Percentiles rank a stretch among this genome's conserved stretches.
phyloP scores from a whole-genome alignment of 2,329 filamentous ascomycete genomes.

The Stagonosporopsis tanaceti region DNA sequence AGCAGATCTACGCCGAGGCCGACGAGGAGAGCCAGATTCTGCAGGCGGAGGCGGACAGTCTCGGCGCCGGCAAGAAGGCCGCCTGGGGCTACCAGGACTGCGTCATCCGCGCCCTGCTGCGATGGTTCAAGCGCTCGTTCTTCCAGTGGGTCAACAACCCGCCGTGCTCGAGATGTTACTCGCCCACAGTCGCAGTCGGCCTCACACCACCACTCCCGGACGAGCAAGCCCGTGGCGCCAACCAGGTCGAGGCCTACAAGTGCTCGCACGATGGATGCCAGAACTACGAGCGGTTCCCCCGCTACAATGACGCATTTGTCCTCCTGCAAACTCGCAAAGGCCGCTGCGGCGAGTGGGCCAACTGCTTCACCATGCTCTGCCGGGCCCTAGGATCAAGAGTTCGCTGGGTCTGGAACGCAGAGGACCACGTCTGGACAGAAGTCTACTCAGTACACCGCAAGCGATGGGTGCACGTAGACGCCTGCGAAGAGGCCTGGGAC shows the following conservation, averaged over 20 bases:
- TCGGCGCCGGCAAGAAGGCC: slow-evolving; percentile 79
- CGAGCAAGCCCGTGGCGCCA: slow-evolving; percentile 86
- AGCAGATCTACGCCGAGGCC: slow-evolving; percentile 90
- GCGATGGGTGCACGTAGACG: slow-evolving; percentile 96
- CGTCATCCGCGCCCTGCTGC: slow-evolving; percentile 85
- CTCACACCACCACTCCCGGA: slow-evolving; percentile 87
- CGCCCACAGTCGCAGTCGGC: slow-evolving; percentile 82
- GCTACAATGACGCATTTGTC: slow-evolving; percentile 95
- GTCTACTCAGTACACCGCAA: slow-evolving; percentile 93
- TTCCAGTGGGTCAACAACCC: slow-evolving; percentile 98
- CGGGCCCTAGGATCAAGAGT: slow-evolving; percentile 89
- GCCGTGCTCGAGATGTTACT: slow-evolving; percentile 79
- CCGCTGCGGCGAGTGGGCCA: slow-evolving; percentile 94
- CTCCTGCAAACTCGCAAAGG: slow-evolving; percentile 86
- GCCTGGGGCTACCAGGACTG: slow-evolving; percentile 99
- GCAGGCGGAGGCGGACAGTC: slow-evolving; percentile 85
- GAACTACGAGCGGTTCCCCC: slow-evolving; percentile 85
- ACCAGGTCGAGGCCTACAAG: slow-evolving; percentile 86
- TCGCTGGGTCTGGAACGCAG: slow-evolving; percentile 97
- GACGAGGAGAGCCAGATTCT: slow-evolving; percentile 92
- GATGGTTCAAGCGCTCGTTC: slow-evolving; percentile 96
- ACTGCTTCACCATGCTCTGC: slow-evolving; percentile 98
- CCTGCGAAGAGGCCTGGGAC: slow-evolving; percentile 94
- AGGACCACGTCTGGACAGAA: slow-evolving; percentile 98
- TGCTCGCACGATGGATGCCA: slow-evolving; percentile 81